Evolutionary conservation across 208 protist species (phyloP).

Genomic region (Entamoeba nuttalli): DNA sequence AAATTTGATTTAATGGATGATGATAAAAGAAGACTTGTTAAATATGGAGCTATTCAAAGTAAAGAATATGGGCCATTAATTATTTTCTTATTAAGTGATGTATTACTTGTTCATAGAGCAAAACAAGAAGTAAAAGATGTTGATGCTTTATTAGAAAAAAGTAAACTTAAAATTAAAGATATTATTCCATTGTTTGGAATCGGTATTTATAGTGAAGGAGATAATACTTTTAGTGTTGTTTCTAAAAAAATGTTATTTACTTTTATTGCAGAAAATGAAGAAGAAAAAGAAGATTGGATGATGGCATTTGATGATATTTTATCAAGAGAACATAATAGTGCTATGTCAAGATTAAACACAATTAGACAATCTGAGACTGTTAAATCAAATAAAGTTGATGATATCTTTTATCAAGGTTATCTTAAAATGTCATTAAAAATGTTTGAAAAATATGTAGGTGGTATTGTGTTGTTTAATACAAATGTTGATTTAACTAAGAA

Average conservation of each 20-base stretch:
- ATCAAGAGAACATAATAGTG: not conserved
- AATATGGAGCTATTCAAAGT: not conserved
- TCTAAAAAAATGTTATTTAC: not conserved
- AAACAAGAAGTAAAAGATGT: not conserved
- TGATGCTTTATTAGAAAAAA: not conserved
- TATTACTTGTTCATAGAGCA: not conserved
- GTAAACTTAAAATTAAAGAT: not conserved
- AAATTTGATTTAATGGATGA: not conserved
- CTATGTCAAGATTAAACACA: not conserved
- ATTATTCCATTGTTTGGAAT: not conserved
- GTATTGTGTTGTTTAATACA: not conserved
- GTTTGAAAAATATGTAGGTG: not conserved
- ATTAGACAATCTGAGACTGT: not conserved
- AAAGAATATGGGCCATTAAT: not conserved
- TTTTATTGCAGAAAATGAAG: not conserved
- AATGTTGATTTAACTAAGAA: not conserved
- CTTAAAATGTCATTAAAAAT: not conserved
- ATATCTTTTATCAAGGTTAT: not conserved
- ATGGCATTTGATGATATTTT: not conserved
- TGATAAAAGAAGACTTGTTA: not conserved
- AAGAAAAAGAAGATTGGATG: not conserved
- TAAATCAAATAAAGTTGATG: not conserved
- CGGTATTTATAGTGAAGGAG: not conserved
- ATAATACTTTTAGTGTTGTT: not conserved
- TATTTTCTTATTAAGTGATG: not conserved